Base-by-base conservation (phyloP, 305 asterid genomes). In the Rubia tinctorum region DNA sequence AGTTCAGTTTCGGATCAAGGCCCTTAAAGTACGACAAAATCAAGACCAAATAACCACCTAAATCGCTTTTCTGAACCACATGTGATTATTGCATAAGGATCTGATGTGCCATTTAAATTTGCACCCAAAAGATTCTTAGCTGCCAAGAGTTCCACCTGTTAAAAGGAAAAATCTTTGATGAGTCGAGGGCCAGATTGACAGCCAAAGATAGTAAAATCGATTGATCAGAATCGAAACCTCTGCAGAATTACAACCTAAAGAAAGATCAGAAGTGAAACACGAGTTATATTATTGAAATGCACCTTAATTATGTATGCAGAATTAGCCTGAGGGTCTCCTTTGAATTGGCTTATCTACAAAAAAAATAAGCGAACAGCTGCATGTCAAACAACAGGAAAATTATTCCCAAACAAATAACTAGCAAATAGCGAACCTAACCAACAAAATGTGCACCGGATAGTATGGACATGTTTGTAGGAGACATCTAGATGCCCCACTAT, bases 141-240 rank as follows among this genome's bases (percentile, higher is more conserved):
- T 63, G 98, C 97, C 78, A 95, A 80, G 74, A 92, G 93, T 81
- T 91, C 98, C 81, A 95, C 96, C 99, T 95, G 80, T 77, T 84
- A 73, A 63, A 66, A 58, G 66, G 59, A 68, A 11, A 77, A 59
- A 63, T 71, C 66, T 69, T 71, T 72, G 11, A 56, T 69, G 17
- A 74, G 71, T 66, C 65, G 71, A 43, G 66, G 39, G 34, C 42
- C 27, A 74, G 53, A 42, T 17, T 17, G 53, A 27, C 62, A n/a
- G 39, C 11, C 39, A 23, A 49, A 13, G 4, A 20, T 13, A 42
- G 22, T 43, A 39, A 22, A 67, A 56, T 42, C 27, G 4, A 11
- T 55, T 55, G 73, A 56, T 30, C 34, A 30, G 34, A 30, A 30
- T 30, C 34, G 34, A 30, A 30, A 30, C 74, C 49, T 71, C 45